A percentile compares a stretch with the other conserved stretches of the same genome.
phyloP scores from a whole-genome alignment of 2,329 filamentous ascomycete species.

The Aspergillus uvarum region DNA sequence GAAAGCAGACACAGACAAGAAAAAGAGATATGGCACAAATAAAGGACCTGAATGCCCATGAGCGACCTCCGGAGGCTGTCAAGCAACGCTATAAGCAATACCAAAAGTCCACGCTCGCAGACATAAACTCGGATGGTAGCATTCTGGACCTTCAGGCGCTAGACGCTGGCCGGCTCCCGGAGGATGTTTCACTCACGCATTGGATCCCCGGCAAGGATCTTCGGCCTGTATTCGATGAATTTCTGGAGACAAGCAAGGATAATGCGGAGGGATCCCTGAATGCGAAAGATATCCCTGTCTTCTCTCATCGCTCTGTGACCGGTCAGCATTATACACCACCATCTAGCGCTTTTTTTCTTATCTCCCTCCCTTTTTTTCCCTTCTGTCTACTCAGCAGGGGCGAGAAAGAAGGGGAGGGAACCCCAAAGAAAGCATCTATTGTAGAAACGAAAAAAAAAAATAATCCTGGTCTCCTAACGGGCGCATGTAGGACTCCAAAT shows the following conservation, averaged over 20 bases:
- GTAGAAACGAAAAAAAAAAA: conserved; percentile 11
- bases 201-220: conserved; percentile 31
- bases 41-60: conserved; percentile 66
- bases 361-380: not conserved
- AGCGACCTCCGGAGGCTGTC: conserved; percentile 71
- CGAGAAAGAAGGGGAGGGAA: not conserved
- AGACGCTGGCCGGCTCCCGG: conserved; percentile 33
- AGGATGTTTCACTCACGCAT: conserved; percentile 28
- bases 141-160: conserved; percentile 56
- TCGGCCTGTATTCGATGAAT: conserved; percentile 33
- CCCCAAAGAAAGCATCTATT: not conserved
- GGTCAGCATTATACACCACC: conserved; percentile 31
- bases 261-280: conserved; percentile 11
- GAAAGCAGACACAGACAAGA: not conserved
- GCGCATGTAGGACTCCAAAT: conserved; percentile 71
- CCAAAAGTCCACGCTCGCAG: conserved; percentile 58
- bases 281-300: conserved; percentile 35
- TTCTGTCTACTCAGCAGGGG: not conserved
- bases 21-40: conserved; percentile 30
- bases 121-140: conserved; percentile 54
- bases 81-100: conserved; percentile 73
- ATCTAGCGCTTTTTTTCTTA: not conserved
- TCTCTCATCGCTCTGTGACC: conserved; percentile 35
- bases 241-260: conserved; percentile 21
- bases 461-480: conserved; percentile 23